Evolutionary conservation across 306 rosid species (phyloP), one percentile per base, ranked within the genome.

Genomic region (Medicago truncatula): DNA sequence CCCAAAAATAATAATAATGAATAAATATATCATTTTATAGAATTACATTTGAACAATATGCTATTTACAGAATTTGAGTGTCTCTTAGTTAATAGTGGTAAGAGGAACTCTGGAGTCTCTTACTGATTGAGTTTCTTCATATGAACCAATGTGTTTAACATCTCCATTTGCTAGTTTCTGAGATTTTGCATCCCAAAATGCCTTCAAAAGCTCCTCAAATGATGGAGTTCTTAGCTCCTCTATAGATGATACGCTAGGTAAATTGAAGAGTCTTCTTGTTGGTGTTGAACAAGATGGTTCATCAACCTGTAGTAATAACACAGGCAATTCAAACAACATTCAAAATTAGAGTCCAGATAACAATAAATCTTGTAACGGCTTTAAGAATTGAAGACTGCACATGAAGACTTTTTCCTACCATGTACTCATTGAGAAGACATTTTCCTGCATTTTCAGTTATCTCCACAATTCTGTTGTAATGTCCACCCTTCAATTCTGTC

Each of bases 231-330:
- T 83, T 31, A 96, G 89, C 69, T 96, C 99, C 84, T 96, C 99
- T 46, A 96, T 88, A 28, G 99, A 90, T 40, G 87, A 82, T 54
- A 88, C 79, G 57, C 94, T 90, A 0, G 98, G 98, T 73, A 96
- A 87, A 85, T 90, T 92, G 86, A 96, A 90, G 21, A 88, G 83
- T 79, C 99, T 89, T 81, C 87, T 89, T 81, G 87, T 88, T 6
- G 98, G 99, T n/a, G 96, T 96, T 70, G 99, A 96, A 87, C 99
- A 96, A 53, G 99, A 96, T 74, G 98, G 97, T 86, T 92, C 98
- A 23, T 96, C 98, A 58, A 96, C 96, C 99, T 96, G 81, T 3
- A 72, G 31, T 34, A 31, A 67, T 68, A 50, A 11, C 50, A 9
- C 50, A 12, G 17, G 69, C 54, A 60, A 74, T 75, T 70, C 38